Conservation (phyloP, 805 yeast genomes). For the Saturnispora halmiae region DNA sequence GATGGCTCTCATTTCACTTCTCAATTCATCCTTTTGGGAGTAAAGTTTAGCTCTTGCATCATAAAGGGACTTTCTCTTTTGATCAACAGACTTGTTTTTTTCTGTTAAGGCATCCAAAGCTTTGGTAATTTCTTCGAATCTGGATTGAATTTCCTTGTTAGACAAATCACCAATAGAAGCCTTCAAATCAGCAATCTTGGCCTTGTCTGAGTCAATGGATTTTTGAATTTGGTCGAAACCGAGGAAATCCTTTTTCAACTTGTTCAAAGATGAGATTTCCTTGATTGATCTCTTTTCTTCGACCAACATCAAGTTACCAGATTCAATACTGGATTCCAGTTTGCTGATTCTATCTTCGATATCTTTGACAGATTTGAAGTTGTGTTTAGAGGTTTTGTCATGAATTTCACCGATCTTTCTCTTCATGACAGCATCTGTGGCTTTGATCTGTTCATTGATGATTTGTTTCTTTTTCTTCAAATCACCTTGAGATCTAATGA, state of each 20-base stretch:
- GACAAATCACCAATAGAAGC: conserved; percentile 48
- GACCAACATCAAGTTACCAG: conserved; percentile 76
- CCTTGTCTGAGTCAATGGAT: conserved; percentile 69
- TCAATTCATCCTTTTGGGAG: conserved; percentile 60
- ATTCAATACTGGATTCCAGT: conserved; percentile 65
- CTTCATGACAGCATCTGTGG: conserved; percentile 60
- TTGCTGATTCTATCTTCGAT: conserved; percentile 55
- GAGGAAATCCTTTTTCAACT: conserved; percentile 69
- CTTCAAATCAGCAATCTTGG: conserved; percentile 67
- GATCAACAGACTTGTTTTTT: conserved; percentile 50
- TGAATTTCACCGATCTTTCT: conserved; percentile 69
- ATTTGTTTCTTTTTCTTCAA: conserved; percentile 27
- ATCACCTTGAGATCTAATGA: conserved; percentile 33
- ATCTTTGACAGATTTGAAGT: conserved; percentile 58
- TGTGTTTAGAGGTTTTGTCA: conserved; percentile 59
- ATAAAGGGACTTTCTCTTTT: conserved; percentile 56
- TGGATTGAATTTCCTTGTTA: conserved; percentile 54
- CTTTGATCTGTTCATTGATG: conserved; percentile 56
- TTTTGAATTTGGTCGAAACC: conserved; percentile 66
- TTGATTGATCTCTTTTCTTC: conserved; percentile 81
- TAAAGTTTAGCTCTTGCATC: conserved; percentile 59
- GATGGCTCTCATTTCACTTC: conserved; percentile 56
- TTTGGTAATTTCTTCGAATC: conserved; percentile 60
- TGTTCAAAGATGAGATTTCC: conserved; percentile 78
- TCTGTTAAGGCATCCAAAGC: conserved; percentile 58